Evolutionary conservation across 2,329 filamentous ascomycete genomes (phyloP).

Genomic region (Fusarium cicatricum): DNA sequence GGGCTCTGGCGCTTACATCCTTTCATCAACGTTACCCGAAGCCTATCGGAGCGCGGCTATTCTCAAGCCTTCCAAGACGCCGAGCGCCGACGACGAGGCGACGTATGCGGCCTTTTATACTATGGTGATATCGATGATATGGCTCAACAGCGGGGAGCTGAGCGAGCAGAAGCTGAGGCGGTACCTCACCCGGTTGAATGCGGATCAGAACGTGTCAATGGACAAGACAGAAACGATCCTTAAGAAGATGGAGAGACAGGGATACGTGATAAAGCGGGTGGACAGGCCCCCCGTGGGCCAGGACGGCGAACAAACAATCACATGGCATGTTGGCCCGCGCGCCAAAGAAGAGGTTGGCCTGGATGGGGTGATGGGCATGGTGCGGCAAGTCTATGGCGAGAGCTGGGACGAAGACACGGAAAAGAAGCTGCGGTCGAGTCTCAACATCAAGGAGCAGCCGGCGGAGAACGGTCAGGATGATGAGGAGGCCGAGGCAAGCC

Average conservation of each 20-base stretch:
- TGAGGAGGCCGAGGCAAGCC: slow-evolving; percentile 22
- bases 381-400: slow-evolving; percentile 67
- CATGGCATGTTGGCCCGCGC: slow-evolving; percentile 85
- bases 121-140: slow-evolving; percentile 79
- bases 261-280: slow-evolving; percentile 79
- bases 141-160: slow-evolving; percentile 75
- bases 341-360: slow-evolving; percentile 85
- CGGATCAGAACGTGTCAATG: slow-evolving; percentile 75
- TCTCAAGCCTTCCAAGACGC: slow-evolving; percentile 71
- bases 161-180: slow-evolving; percentile 81
- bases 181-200: slow-evolving; percentile 77
- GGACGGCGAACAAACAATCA: slow-evolving; percentile 78
- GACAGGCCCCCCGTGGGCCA: slow-evolving; percentile 63
- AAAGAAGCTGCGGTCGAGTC: slow-evolving; percentile 66
- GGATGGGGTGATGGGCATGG: slow-evolving; percentile 76
- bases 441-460: slow-evolving; percentile 58
- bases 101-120: slow-evolving; percentile 84
- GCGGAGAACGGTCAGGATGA: slow-evolving; percentile 36
- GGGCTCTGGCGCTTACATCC: slow-evolving; percentile 76
- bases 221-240: slow-evolving; percentile 80
- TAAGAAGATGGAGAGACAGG: slow-evolving; percentile 78
- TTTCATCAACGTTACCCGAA: slow-evolving; percentile 76
- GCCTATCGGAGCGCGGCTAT: slow-evolving; percentile 73
- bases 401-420: slow-evolving; percentile 61
- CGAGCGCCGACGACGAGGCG: slow-evolving; percentile 74